Base-by-base conservation (phyloP, 805 yeast genomes). In the Zygoascus ofunaensis region DNA sequence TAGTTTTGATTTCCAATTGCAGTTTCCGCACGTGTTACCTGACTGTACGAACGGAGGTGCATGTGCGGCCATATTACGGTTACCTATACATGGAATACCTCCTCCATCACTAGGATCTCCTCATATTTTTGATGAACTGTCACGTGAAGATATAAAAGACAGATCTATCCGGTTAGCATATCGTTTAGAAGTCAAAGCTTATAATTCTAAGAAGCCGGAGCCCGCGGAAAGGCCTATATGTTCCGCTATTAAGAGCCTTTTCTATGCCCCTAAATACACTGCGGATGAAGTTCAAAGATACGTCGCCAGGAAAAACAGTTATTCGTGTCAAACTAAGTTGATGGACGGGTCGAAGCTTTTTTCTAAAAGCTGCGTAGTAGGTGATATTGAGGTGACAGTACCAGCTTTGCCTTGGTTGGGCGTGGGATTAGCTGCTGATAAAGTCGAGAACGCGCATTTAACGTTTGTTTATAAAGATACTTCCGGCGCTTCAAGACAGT, bases 61-160 rank as follows among this genome's bases (percentile, higher is more conserved):
- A 8, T 10, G 12, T 10, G 36, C 36, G 7, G 19, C 8, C 7
- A 7, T 34, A 8, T 8, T 17, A 8, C 19, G 15, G 8, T 8
- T n/a, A 7, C 23, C 33, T n/a, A 33, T 20, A 4, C 51, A 48
- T 14, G 24, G 20, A 3, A 2, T 18, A 1, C 39, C 45, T 21
- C 51, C 51, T 5, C 41, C 51, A 4, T 45, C 51, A 3, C 15
- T 48, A 2, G 51, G 50, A 4, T 22, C 45, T 2, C 33, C 37
- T 17, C 39, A 46, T 4, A 39, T 39, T 3, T 12, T 24, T 5
- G 44, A 37, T 26, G 20, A 5, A 4, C 17, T 22, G 5, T 20
- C 42, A 5, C 20, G 33, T 12, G 20, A 19, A 12, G 51, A 43
- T 15, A 24, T 48, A 3, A 18, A 44, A 3, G 51, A 48, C 38